Percentiles rank a stretch among this genome's conserved stretches.
Evolutionary conservation across 805 yeast genomes (phyloP).

Genomic region (Pichia phayaonensis): DNA sequence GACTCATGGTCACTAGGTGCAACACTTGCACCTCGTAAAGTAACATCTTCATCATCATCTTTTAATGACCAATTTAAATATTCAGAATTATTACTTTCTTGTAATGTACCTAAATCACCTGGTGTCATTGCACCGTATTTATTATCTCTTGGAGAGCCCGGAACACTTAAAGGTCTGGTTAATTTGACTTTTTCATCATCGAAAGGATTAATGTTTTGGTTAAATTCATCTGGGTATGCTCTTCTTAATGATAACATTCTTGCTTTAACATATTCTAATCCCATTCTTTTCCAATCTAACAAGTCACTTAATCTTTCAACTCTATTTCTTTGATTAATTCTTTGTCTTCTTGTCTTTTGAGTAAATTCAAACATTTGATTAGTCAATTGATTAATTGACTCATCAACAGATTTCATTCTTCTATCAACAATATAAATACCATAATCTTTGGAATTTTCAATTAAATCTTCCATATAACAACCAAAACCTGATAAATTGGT

Average conservation of each 20-base stretch:
- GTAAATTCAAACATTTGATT: slow-evolving; percentile 87
- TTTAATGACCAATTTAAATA: slow-evolving; percentile 54
- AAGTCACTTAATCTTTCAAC: slow-evolving; percentile 90
- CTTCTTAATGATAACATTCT: slow-evolving; percentile 85
- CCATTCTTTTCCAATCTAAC: slow-evolving; percentile 98
- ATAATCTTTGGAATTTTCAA: slow-evolving; percentile 88
- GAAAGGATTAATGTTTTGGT: slow-evolving; percentile 34
- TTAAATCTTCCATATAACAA: slow-evolving; percentile 96
- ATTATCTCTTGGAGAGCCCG: slow-evolving; percentile 85
- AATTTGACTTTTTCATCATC: slow-evolving; percentile 52
- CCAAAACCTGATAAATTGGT: slow-evolving; percentile 96
- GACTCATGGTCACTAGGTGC: slow-evolving; percentile 28
- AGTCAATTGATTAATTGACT: slow-evolving; percentile 82
- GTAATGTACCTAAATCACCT: slow-evolving; percentile 94
- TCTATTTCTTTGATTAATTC: slow-evolving; percentile 96
- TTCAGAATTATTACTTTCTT: slow-evolving; percentile 83
- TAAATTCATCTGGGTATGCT: slow-evolving; percentile 85
- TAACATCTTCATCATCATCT: slow-evolving; percentile 33
- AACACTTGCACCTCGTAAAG: slow-evolving; percentile 30
- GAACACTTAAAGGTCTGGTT: slow-evolving; percentile 90
- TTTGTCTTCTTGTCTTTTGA: slow-evolving; percentile 85
- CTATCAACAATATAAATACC: slow-evolving; percentile 97
- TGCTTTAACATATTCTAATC: slow-evolving; percentile 91
- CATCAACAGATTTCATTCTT: slow-evolving; percentile 86
- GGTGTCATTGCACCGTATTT: slow-evolving; percentile 75